Conservation (phyloP, 1,139 yeast genomes). For the Yamadazyma mexicana region DNA sequence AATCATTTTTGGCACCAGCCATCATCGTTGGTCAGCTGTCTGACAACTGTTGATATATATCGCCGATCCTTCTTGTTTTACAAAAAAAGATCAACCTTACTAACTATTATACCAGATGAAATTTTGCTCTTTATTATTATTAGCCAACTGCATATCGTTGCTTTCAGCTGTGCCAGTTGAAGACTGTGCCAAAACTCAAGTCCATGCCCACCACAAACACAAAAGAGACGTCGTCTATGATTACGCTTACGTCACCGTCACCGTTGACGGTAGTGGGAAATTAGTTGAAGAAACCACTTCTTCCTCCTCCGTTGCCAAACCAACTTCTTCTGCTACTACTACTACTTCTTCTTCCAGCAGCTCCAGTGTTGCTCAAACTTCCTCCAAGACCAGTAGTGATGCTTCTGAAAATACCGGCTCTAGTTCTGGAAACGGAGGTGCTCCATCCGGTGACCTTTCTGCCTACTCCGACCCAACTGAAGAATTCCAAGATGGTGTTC, state of each 20-base stretch:
- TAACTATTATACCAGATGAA: slow-evolving; percentile 13
- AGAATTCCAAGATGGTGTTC: slow-evolving; percentile 62
- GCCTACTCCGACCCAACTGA: slow-evolving; percentile 52
- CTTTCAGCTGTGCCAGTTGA: slow-evolving; percentile 36
- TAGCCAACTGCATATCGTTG: slow-evolving; percentile 18
- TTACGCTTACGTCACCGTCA: slow-evolving; percentile 74
- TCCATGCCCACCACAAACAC: slow-evolving; percentile 47
- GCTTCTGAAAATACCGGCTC: slow-evolving; percentile 10
- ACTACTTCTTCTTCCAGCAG: slow-evolving; percentile 15
- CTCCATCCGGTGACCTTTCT: slow-evolving; percentile 53
- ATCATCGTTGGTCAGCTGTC: too few species aligned
- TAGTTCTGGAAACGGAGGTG: slow-evolving; percentile 18
- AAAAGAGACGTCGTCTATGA: slow-evolving; percentile 81
- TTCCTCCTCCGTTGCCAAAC: slow-evolving; percentile 18
- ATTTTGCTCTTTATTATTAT: slow-evolving; percentile 11
- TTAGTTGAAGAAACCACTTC: slow-evolving; percentile 28
- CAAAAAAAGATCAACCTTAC: slow-evolving; percentile 4
- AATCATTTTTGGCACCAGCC: too few species aligned
- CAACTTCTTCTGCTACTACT: slow-evolving; percentile 12
- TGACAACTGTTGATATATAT: too few species aligned
- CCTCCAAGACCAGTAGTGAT: slow-evolving; percentile 6
- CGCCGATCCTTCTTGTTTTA: neutral
- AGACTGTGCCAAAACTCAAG: slow-evolving; percentile 18
- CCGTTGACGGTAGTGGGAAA: slow-evolving; percentile 68
- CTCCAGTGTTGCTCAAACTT: slow-evolving; percentile 10